phyloP scores from a whole-genome alignment of 306 rosid genomes.

The Sicyos edulis region DNA sequence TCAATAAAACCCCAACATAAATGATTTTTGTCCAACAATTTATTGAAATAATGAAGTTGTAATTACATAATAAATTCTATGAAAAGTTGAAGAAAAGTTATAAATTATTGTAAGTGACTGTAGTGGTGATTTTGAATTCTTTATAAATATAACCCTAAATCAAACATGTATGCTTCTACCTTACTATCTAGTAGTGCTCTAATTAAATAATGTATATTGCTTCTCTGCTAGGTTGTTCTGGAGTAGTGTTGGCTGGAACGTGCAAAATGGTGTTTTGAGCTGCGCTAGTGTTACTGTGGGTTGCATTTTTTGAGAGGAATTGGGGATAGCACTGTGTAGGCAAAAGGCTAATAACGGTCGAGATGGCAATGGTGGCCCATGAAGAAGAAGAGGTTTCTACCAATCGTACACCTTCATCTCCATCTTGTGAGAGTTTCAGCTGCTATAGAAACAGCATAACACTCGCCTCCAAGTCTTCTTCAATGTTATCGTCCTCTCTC shows the following conservation, averaged over 20 bases:
- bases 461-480: slow-evolving; percentile 31
- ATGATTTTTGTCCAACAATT: background rate
- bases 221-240: background rate
- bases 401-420: slow-evolving; percentile 1
- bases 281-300: slow-evolving; percentile 4
- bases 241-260: slow-evolving; percentile 4
- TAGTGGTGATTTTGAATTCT: background rate
- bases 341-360: too few species aligned
- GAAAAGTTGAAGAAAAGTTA: background rate
- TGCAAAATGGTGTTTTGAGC: background rate
- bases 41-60: background rate
- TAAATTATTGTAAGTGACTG: background rate
- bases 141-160: background rate
- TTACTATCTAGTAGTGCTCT: background rate
- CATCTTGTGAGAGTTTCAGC: slow-evolving; percentile 19
- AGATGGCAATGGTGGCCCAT: background rate
- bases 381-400: slow-evolving; percentile 13
- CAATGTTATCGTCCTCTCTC: slow-evolving; percentile 39
- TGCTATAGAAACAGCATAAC: slow-evolving; percentile 22
- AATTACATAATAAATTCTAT: background rate
- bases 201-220: background rate
- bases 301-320: slow-evolving; percentile 3
- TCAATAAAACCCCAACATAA: slow-evolving; percentile 9
- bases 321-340: too few species aligned
- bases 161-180: background rate